Percentiles rank a stretch among this genome's conserved stretches.
Conservation (phyloP, 192 early-diverging fungal genomes). For the Backusella macrospora region DNA sequence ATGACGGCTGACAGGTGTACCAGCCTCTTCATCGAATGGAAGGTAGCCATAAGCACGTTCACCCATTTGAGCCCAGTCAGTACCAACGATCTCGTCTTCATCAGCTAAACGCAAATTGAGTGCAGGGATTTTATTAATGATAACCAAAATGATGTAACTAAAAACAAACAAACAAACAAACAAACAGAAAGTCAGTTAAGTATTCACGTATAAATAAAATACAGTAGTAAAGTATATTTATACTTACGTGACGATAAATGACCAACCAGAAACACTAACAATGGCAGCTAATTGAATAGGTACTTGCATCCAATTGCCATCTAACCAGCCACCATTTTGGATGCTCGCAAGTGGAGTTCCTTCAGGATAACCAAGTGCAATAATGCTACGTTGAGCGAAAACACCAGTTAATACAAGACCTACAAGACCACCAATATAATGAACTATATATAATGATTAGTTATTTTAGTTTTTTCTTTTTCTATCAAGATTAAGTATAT, state of each 20-base stretch:
- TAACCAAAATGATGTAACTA: slow-evolving; percentile 61
- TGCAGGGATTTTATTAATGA: slow-evolving; percentile 76
- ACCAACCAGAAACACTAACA: slow-evolving; percentile 70
- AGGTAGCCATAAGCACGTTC: slow-evolving; percentile 67
- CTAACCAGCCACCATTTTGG: slow-evolving; percentile 75
- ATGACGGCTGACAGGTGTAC: not conserved
- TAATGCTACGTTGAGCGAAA: slow-evolving; percentile 77
- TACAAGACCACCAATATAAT: slow-evolving; percentile 73
- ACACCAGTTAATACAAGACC: slow-evolving; percentile 86
- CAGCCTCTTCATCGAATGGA: slow-evolving; percentile 27
- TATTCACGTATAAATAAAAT: not conserved
- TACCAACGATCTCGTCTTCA: slow-evolving; percentile 71
- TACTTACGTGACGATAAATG: slow-evolving; percentile 68
- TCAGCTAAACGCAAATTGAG: slow-evolving; percentile 77
- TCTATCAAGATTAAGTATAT: slow-evolving; percentile 27
- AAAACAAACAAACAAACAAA: not conserved
- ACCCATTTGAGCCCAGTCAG: slow-evolving; percentile 86
- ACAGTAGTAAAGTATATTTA: not conserved
- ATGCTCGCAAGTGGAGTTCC: slow-evolving; percentile 45
- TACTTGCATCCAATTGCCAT: slow-evolving; percentile 83
- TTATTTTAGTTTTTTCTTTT: slow-evolving; percentile 15
- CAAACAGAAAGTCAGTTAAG: not conserved
- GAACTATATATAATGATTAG: slow-evolving; percentile 41
- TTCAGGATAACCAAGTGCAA: slow-evolving; percentile 61
- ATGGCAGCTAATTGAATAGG: slow-evolving; percentile 77